Evolutionary conservation across 495 filamentous ascomycete genomes (phyloP), one percentile per base, ranked within the genome.

Genomic region (Physcia stellaris): DNA sequence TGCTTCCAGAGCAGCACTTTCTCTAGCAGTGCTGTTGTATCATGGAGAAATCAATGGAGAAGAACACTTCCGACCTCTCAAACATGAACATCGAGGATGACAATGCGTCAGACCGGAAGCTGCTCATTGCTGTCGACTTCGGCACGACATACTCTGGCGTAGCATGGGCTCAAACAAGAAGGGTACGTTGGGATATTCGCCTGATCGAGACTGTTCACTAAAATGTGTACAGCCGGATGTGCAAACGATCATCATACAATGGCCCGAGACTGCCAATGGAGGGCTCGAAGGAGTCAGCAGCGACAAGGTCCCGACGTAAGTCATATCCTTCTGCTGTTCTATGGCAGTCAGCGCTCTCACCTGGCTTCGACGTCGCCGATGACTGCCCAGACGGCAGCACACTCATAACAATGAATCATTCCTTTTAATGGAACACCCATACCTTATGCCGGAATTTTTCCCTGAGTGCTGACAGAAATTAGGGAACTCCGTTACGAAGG

Each of bases 101-200:
- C n/a, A n/a, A n/a, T n/a, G n/a, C n/a, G n/a, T 32, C 48, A 11
- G 49, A 52, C 22, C 42, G 49, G 12, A 52, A 52, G 46, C 34
- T 52, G 3, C 43, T 52, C 23, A 49, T 52, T 24, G 46, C 46
- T 4, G 42, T 52, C 7, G 46, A 49, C 20, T 49, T 49, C 33
- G 67, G 66, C 0, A 69, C 66, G 15, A 71, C 67, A 0, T 69
- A 59, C 35, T 64, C 63, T 6, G 66, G 67, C 21, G 52, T 67
- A 21, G 62, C 67, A n/a, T 73, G 68, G 68, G 56, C 60, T 12
- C 55, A 58, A 41, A 55, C 52, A 22, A 49, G 46, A 24, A 43
- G 50, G 38, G 60, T 59, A 45, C 33, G 51, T 43, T n/a, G 17
- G 10, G 5, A 10, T 12, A 31, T 29, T 4, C 36, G 36, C 15